Conservation (phyloP, 257 asterid genomes). For the Ballota nigra region DNA sequence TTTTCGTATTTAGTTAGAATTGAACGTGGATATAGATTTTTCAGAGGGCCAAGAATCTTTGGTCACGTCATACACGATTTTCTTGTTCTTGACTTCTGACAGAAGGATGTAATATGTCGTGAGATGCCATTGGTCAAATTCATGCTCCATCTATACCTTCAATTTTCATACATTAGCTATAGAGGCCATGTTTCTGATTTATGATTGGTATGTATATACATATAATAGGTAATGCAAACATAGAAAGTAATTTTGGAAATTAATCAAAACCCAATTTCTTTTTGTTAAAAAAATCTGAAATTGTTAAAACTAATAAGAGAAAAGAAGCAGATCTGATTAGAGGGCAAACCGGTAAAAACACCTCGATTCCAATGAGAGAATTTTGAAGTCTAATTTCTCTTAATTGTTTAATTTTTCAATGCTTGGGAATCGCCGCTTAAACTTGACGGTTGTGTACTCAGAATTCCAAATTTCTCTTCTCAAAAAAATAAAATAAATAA, state of each 20-base stretch:
- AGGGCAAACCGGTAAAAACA: slow-evolving; percentile 27
- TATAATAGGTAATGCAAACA: background rate
- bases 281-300: slow-evolving; percentile 35
- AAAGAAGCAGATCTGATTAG: slow-evolving; percentile 36
- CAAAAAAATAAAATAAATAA: background rate
- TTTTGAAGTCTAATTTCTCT: slow-evolving; percentile 24
- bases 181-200: background rate
- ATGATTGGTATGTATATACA: no score
- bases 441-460: slow-evolving; percentile 36
- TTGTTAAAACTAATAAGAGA: no score
- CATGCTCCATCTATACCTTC: background rate
- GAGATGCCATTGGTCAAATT: background rate
- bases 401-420: slow-evolving; percentile 5
- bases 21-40: slow-evolving; percentile 33
- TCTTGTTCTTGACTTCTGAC: slow-evolving; percentile 52
- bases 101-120: slow-evolving; percentile 28
- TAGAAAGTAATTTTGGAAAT: background rate
- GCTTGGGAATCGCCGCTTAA: slow-evolving; percentile 26
- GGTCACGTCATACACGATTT: slow-evolving; percentile 67
- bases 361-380: slow-evolving; percentile 34
- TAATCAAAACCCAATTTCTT: slow-evolving; percentile 13
- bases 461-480: background rate
- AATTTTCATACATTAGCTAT: background rate
- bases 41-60: slow-evolving; percentile 58
- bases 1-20: slow-evolving; percentile 22